phyloP scores from a whole-genome alignment of 352 stramenopile genomes.

The Globisporangium emineosum region DNA sequence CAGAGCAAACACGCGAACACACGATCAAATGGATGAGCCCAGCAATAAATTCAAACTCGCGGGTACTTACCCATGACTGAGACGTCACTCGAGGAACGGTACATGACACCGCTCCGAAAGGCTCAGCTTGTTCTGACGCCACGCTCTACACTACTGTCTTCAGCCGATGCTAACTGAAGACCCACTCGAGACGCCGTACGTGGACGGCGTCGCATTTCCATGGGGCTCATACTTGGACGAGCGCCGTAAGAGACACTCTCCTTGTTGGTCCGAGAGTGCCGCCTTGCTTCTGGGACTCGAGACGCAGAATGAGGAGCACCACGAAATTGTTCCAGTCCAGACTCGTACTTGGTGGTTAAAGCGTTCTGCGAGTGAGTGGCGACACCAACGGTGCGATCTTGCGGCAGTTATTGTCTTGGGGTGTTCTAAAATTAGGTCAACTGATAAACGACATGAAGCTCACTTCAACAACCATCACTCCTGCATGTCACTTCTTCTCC shows the following conservation, averaged over 20 bases:
- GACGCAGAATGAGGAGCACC: neutral
- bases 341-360: neutral
- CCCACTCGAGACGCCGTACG: neutral
- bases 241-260: neutral
- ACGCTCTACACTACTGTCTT: neutral
- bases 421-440: neutral
- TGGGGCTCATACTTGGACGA: neutral
- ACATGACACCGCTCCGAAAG: neutral
- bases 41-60: neutral
- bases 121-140: neutral
- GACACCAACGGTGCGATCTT: neutral
- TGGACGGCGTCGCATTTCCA: neutral
- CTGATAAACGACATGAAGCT: neutral
- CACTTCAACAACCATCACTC: slow-evolving; percentile 5
- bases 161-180: neutral
- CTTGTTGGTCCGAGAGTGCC: neutral
- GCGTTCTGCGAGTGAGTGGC: neutral
- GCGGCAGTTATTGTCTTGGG: no score
- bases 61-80: neutral
- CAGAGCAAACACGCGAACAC: neutral
- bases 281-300: neutral
- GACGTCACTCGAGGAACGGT: neutral
- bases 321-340: neutral
- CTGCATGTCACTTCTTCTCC: neutral
- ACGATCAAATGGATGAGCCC: neutral